Percentiles rank a stretch among this genome's conserved stretches.
Conservation (phyloP, 345 rosid species). For the Linum usitatissimum region DNA sequence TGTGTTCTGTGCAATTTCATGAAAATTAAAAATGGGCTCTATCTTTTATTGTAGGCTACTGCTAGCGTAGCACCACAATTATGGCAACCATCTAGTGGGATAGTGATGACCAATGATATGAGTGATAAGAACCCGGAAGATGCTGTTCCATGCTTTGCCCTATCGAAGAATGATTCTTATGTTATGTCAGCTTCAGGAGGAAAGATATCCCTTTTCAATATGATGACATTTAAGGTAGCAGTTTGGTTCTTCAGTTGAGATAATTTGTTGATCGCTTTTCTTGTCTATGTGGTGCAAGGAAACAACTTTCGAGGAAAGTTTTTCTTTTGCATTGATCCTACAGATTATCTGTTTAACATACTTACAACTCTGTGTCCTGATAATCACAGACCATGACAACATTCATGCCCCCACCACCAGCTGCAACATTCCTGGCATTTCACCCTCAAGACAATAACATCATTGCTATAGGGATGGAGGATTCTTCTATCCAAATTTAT, state of each 20-base stretch:
- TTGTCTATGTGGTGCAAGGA: too few species aligned
- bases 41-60: constrained; percentile 40
- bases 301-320: too few species aligned
- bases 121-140: constrained; percentile 48
- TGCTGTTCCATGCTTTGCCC: constrained; percentile 70
- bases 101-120: constrained; percentile 62
- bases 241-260: neutral
- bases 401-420: constrained; percentile 76
- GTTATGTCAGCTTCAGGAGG: constrained; percentile 91
- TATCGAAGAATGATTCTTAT: constrained; percentile 84
- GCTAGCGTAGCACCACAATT: constrained; percentile 48
- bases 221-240: constrained; percentile 79
- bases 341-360: neutral
- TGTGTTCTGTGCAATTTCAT: neutral
- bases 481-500: constrained; percentile 71
- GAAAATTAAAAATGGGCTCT: constrained; percentile 8
- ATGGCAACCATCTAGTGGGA: constrained; percentile 79
- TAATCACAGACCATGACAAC: constrained; percentile 41
- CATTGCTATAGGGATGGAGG: constrained; percentile 85
- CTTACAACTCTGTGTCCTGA: neutral
- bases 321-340: neutral
- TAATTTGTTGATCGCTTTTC: neutral
- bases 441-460: constrained; percentile 84
- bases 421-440: constrained; percentile 72
- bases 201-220: constrained; percentile 70